phyloP scores from a whole-genome alignment of 805 yeast species.

The Metschnikowia continentalis region DNA sequence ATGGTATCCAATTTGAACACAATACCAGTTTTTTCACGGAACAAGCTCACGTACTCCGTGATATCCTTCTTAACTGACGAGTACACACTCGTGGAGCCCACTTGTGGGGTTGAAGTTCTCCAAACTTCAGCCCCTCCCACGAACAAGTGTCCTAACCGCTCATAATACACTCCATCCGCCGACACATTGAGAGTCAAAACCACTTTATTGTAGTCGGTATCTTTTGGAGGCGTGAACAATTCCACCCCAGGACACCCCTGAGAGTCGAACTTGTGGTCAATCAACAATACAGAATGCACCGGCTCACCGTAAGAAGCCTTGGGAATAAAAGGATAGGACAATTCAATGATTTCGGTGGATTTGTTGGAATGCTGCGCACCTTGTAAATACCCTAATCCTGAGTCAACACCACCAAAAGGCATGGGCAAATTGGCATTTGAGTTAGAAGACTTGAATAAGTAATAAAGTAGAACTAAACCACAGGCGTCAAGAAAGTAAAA shows the following conservation, averaged over 20 bases:
- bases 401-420: neutral
- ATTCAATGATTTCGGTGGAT: conserved; percentile 22
- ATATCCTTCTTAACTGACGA: conserved; percentile 61
- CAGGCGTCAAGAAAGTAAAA: too few species aligned
- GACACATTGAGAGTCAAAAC: conserved; percentile 53
- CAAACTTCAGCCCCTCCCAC: conserved; percentile 64
- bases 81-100: conserved; percentile 43
- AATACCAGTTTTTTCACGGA: conserved; percentile 39
- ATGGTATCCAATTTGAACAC: conserved; percentile 63
- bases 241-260: conserved; percentile 55
- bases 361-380: neutral
- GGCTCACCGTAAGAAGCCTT: conserved; percentile 23
- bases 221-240: conserved; percentile 41
- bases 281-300: conserved; percentile 37
- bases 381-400: neutral
- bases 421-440: neutral
- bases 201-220: conserved; percentile 47
- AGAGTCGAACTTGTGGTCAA: conserved; percentile 52
- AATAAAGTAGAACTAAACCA: neutral
- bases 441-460: neutral
- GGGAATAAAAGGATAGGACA: conserved; percentile 26
- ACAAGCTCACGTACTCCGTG: conserved; percentile 49
- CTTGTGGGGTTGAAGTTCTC: conserved; percentile 70
- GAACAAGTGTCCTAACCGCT: conserved; percentile 60
- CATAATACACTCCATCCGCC: conserved; percentile 55